A percentile compares a stretch with the other conserved stretches of the same genome.
Evolutionary conservation across 257 asterid genomes (phyloP).

Genomic region (Lantana camara): DNA sequence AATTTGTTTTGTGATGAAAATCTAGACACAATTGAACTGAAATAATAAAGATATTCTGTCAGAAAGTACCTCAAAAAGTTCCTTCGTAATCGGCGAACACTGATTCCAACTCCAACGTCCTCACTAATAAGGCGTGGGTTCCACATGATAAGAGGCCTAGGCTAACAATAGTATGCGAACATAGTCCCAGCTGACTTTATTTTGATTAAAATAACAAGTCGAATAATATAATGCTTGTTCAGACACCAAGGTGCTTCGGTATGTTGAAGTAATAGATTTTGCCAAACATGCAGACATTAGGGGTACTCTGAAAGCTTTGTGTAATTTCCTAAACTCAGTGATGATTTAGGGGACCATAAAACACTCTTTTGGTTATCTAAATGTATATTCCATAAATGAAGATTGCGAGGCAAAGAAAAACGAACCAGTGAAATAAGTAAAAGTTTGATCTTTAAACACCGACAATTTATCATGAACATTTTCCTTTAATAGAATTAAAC

Average conservation of each 20-base stretch:
- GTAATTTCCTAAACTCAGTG: too few relatives aligned
- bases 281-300: background rate
- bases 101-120: slow-evolving; percentile 96
- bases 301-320: background rate
- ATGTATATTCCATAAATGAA: too few relatives aligned
- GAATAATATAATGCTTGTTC: slow-evolving; percentile 5
- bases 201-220: background rate
- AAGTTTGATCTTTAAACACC: too few relatives aligned
- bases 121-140: slow-evolving; percentile 94
- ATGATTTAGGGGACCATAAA: too few relatives aligned
- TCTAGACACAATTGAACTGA: background rate
- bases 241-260: slow-evolving; percentile 6
- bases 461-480: too few relatives aligned
- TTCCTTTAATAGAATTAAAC: too few relatives aligned
- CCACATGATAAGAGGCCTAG: slow-evolving; percentile 99
- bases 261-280: background rate
- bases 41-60: background rate
- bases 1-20: background rate
- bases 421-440: too few relatives aligned
- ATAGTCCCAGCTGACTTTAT: slow-evolving; percentile 26
- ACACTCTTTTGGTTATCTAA: too few relatives aligned
- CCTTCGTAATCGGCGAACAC: slow-evolving; percentile 75
- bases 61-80: slow-evolving; percentile 68
- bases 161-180: slow-evolving; percentile 57
- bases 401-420: too few relatives aligned